Evolutionary conservation across 2,329 filamentous ascomycete species (phyloP).

Genomic region (Aspergillus sergii): DNA sequence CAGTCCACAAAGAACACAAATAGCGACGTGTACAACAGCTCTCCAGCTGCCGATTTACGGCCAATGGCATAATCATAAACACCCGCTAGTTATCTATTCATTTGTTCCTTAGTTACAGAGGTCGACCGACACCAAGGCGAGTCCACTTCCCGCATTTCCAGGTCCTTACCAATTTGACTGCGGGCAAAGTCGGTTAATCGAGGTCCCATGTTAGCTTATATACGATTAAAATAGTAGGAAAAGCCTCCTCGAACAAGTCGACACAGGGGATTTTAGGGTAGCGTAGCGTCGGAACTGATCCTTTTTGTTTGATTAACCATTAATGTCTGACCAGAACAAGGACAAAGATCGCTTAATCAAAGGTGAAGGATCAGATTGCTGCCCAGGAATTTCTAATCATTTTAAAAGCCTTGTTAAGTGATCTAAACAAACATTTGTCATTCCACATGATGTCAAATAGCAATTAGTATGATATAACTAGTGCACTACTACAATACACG

Average conservation of each 20-base stretch:
- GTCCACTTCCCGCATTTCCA: not conserved
- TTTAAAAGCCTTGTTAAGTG: not conserved
- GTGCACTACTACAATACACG: not conserved
- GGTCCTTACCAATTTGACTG: constrained; percentile 11
- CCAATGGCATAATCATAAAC: too few species aligned
- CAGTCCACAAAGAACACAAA: too few species aligned
- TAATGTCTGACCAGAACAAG: not conserved
- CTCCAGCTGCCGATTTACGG: too few species aligned
- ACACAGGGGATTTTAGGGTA: constrained; percentile 1
- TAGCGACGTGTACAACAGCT: too few species aligned
- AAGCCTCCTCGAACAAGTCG: constrained; percentile 17
- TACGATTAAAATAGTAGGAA: constrained; percentile 16
- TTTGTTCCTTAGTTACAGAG: too few species aligned
- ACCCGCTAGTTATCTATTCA: too few species aligned
- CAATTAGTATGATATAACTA: not conserved
- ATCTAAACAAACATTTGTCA: not conserved
- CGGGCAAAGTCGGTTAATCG: constrained; percentile 11
- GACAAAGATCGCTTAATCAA: not conserved
- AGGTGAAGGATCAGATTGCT: not conserved
- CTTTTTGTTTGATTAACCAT: not conserved
- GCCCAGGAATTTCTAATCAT: not conserved
- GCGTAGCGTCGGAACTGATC: not conserved
- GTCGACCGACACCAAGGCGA: too few species aligned
- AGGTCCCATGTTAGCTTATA: constrained; percentile 17
- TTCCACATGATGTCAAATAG: not conserved